These are phyloP conservation scores for Hymenoscyphus repandus DNA, from an alignment of 2,329 filamentous ascomycete genomes.

Conservation along the genomic window DNA sequence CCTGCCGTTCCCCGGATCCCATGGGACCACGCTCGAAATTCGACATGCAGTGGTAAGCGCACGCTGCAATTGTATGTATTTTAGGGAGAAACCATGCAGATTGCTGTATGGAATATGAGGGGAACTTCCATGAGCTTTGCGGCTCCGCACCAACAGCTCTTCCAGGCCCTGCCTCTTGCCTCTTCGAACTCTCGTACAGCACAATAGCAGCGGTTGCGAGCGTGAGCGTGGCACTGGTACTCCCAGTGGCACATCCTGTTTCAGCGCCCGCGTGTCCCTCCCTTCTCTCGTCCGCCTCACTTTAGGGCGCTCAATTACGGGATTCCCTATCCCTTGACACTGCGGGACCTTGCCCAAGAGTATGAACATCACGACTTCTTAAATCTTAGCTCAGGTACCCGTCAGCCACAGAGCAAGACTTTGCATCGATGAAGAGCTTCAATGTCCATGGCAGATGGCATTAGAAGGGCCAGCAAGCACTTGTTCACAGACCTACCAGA, in stretches of 20 bases:
- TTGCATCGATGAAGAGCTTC: constrained; percentile 5
- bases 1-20: not conserved
- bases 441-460: constrained; percentile 11
- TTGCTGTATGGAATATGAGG: not conserved
- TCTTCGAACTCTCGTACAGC: not conserved
- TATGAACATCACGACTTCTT: not conserved
- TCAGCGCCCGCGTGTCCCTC: not conserved
- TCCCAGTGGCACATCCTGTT: not conserved
- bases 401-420: not conserved
- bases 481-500: constrained; percentile 5
- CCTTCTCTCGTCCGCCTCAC: constrained; percentile 9
- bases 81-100: not conserved
- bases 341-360: not conserved
- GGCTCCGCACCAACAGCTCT: not conserved
- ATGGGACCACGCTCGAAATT: not conserved
- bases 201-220: not conserved
- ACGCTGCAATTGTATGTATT: not conserved
- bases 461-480: constrained; percentile 3
- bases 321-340: not conserved
- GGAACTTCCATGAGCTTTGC: not conserved
- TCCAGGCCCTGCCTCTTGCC: not conserved
- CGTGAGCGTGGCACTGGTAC: not conserved
- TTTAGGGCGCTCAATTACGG: constrained; percentile 1
- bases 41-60: not conserved
- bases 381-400: constrained; percentile 3